phyloP scores from a whole-genome alignment of 371 early-diverging fungal species.

The Conidiobolus incongruus region DNA sequence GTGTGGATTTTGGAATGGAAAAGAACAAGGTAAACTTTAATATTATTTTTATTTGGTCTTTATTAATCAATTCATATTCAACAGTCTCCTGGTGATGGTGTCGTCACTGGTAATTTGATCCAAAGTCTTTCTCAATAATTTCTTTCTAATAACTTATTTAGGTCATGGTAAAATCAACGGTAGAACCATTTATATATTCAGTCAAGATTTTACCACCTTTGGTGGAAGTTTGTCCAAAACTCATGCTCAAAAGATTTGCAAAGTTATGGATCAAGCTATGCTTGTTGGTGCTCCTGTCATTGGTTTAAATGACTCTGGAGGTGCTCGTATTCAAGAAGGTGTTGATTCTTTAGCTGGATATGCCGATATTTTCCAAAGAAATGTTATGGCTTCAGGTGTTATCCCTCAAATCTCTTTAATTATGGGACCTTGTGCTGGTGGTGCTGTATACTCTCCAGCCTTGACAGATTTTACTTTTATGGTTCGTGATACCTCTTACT shows the following conservation, averaged over 20 bases:
- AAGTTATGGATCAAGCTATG: constrained; percentile 90
- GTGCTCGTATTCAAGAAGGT: constrained; percentile 95
- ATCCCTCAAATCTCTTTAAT: constrained; percentile 88
- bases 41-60: background rate
- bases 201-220: constrained; percentile 85
- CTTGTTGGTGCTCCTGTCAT: constrained; percentile 85
- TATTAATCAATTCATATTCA: background rate
- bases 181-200: constrained; percentile 75
- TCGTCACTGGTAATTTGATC: constrained; percentile 41
- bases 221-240: constrained; percentile 80
- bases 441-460: constrained; percentile 93
- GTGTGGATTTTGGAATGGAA: constrained; percentile 85
- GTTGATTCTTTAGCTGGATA: constrained; percentile 91
- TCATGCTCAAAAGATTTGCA: constrained; percentile 82
- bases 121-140: background rate
- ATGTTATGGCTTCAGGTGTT: constrained; percentile 86
- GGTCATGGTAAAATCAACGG: constrained; percentile 82
- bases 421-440: constrained; percentile 95
- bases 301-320: constrained; percentile 91
- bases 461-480: constrained; percentile 92
- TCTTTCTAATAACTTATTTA: background rate
- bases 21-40: constrained; percentile 25
- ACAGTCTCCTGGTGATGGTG: constrained; percentile 79
- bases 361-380: constrained; percentile 89
- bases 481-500: constrained; percentile 84